phyloP scores from a whole-genome alignment of 2,329 filamentous ascomycete species.

The Cryphonectria japonica region DNA sequence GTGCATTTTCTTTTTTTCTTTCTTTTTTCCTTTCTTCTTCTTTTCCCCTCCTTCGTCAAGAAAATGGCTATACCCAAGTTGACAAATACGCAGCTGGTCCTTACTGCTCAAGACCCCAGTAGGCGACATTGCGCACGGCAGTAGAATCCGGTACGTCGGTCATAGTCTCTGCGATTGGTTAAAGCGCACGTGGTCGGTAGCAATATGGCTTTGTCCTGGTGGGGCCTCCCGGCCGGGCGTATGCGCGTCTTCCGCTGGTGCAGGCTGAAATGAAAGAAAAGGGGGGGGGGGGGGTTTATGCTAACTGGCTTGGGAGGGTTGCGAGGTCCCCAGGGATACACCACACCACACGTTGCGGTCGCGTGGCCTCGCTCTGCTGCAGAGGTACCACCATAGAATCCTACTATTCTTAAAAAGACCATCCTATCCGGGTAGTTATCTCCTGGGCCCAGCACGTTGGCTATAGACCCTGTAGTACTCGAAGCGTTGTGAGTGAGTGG shows the following conservation, averaged over 20 bases:
- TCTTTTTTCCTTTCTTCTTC: neutral
- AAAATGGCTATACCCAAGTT: neutral
- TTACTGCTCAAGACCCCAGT: neutral
- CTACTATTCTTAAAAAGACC: neutral
- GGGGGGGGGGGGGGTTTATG: neutral
- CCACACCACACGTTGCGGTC: neutral
- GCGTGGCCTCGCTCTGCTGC: neutral
- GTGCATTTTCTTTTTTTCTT: neutral
- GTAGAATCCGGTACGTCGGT: neutral
- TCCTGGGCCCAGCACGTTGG: neutral
- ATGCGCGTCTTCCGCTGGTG: slow-evolving; percentile 2
- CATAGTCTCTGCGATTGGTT: neutral
- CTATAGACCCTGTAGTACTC: neutral
- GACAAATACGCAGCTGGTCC: neutral
- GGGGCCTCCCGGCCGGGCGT: neutral
- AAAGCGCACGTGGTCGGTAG: slow-evolving; percentile 2
- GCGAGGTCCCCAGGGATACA: neutral
- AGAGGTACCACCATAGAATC: neutral
- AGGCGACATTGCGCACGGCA: slow-evolving; percentile 2
- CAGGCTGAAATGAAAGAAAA: neutral
- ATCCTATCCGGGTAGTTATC: slow-evolving; percentile 2
- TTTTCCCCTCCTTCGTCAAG: neutral
- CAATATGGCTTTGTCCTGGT: neutral
- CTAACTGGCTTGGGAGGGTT: neutral
- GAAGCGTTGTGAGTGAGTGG: neutral